Base-by-base conservation (phyloP, 2,329 filamentous ascomycete species). In the Alternaria incomplexa region DNA sequence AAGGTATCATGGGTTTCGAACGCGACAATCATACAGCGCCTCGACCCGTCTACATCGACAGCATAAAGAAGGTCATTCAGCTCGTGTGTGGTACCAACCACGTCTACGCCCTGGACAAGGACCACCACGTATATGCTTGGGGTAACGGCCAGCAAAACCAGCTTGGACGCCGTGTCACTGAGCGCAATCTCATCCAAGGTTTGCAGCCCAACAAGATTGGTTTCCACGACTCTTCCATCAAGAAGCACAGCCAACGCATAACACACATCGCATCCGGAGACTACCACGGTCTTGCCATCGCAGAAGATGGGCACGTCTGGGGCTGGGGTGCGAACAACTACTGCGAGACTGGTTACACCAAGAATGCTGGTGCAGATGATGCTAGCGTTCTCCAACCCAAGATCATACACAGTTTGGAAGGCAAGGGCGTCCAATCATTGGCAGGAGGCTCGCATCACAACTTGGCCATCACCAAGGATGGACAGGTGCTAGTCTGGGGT, bases 251-350 rank as follows among this genome's bases (percentile, higher is more conserved):
- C 66, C 85, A 86, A 73, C 81, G 82, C 66, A 88, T 91, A 55
- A 83, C 84, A 54, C 87, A 82, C 80, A 86, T 91, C 61, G 86
- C 87, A 26, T 90, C 89, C 57, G 93, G 93, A 47, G 88, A 90
- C 13, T 95, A 94, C 80, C 92, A 97, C 83, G 91, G 89, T 70
- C 95, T 97, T 72, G 91, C 90, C 53, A 86, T 93, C 52, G 86
- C 87, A 71, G 86, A 88, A 64, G 86, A 89, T 26, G 89, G 89
- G 43, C 85, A 87, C 28, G 90, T 95, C 30, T 96, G 89, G 80
- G 87, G 89, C 0, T 97, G 93, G 93, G 93, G 93, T 23, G 83
- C 95, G 28, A 97, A 97, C 85, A 93, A 91, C 81, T 96, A 92
- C 79, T 91, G 90, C 66, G 90, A 97, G 82, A 92, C 91, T 15